Evolutionary conservation across 2,329 filamentous ascomycete genomes (phyloP).

Genomic region (Mariannaea elegans): DNA sequence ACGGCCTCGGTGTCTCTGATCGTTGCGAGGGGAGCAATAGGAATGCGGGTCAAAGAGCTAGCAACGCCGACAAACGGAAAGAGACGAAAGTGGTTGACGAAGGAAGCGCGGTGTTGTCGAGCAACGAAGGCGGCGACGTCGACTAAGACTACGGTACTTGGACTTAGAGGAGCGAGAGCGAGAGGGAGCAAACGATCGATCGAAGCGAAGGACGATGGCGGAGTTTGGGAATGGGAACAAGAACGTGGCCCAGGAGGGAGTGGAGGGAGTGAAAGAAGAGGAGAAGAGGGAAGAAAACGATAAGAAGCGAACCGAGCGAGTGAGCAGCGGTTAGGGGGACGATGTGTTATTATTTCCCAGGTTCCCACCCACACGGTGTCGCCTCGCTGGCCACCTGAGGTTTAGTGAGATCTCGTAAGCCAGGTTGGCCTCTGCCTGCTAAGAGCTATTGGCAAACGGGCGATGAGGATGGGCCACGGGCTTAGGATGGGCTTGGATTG

Average conservation of each 20-base stretch:
- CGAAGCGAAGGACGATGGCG: conserved; percentile 11
- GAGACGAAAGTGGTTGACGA: neutral
- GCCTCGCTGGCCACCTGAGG: conserved; percentile 28
- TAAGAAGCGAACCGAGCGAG: conserved; percentile 21
- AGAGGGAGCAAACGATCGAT: conserved; percentile 2
- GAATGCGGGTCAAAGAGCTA: conserved; percentile 27
- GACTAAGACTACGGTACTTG: conserved; percentile 3
- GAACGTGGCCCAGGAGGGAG: conserved; percentile 10
- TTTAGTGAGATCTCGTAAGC: conserved; percentile 37
- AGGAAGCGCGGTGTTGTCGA: neutral
- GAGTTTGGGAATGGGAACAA: neutral
- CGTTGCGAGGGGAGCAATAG: conserved; percentile 8
- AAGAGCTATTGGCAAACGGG: conserved; percentile 17
- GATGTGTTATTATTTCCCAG: conserved; percentile 30
- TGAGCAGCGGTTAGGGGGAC: conserved; percentile 21
- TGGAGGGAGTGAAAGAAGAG: conserved; percentile 3
- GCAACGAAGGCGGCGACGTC: conserved; percentile 11
- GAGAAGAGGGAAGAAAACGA: conserved; percentile 1
- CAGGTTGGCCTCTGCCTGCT: conserved; percentile 14
- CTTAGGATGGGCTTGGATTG: conserved; percentile 10
- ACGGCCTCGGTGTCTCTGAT: conserved; percentile 35
- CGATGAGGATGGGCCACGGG: conserved; percentile 11
- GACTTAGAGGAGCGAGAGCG: neutral
- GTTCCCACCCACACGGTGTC: conserved; percentile 27
- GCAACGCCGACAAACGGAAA: neutral